Evolutionary conservation across 306 rosid genomes (phyloP), one percentile per base, ranked within the genome.

Genomic region (Erythrophleum fordii): DNA sequence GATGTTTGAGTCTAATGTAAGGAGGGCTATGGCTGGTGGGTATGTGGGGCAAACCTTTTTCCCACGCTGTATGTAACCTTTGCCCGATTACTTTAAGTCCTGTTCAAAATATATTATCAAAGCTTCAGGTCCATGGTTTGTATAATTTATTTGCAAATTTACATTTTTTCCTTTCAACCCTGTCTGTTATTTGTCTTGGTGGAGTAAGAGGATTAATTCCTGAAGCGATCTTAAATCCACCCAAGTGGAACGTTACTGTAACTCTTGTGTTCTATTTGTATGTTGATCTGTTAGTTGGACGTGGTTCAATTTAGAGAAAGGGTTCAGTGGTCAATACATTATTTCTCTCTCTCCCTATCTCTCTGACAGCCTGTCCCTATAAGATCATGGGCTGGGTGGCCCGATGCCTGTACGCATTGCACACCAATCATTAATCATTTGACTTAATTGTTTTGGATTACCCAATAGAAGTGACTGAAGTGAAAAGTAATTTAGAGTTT

Each of bases 1-100:
- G 83, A 64, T 88, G 80, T 91, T 91, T 5, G 93, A 91, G 67
- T 82, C 93, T 16, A 89, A 91, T 64, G 93, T 91, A 58, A 89
- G 87, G 84, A 83, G 93, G 87, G 97, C 93, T 28, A 91, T 91
- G 93, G 84, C 89, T n/a, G 97, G 97, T 35, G 97, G 97, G 34
- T 89, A 89, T 64, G 92, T 91, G 81, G 97, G 93, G 72, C 92
- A 86, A 70, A 80, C 87, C 83, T 80, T 73, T 75, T 91, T 91
- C 86, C 61, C 89, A 0, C 90, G 93, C 61, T 91, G 92, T 85
- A 62, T 88, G 77, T 91, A 88, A 83, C 48, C 79, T 77, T 78
- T 67, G 53, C 61, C 67, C 18, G 46, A 69, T 23, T 23, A 39
- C 77, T 26, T 66, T 11, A 46, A 62, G 55, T 31, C 69, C 80